Conservation (phyloP, 1,284 basidiomycete species). For the Sphagnurus paluster region DNA sequence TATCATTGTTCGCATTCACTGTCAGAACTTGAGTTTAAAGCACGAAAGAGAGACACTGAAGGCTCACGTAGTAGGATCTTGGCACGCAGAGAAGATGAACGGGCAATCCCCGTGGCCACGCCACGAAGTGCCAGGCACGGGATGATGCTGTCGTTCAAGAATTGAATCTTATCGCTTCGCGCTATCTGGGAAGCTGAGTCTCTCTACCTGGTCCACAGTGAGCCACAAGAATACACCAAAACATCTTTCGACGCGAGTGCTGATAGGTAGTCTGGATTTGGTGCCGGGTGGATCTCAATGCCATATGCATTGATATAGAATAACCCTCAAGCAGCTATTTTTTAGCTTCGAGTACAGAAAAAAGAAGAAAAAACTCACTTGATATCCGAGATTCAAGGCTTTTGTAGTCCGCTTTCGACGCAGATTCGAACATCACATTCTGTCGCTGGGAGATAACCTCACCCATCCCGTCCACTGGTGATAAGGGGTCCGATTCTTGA, state of each 20-base stretch:
- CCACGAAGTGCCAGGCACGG: slow-evolving; percentile 89
- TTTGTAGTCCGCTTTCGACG: slow-evolving; percentile 53
- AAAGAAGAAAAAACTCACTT: slow-evolving; percentile 44
- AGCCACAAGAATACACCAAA: slow-evolving; percentile 90
- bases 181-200: not conserved
- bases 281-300: slow-evolving; percentile 85
- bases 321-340: slow-evolving; percentile 50
- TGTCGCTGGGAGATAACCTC: slow-evolving; percentile 44
- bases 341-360: not conserved
- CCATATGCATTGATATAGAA: slow-evolving; percentile 96
- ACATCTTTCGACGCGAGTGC: slow-evolving; percentile 66
- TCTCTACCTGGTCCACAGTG: slow-evolving; percentile 86
- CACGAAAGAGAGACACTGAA: slow-evolving; percentile 2
- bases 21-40: slow-evolving; percentile 10
- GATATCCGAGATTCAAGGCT: slow-evolving; percentile 65
- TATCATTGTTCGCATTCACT: slow-evolving; percentile 91
- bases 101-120: slow-evolving; percentile 79
- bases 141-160: slow-evolving; percentile 65
- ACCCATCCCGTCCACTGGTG: slow-evolving; percentile 53
- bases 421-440: slow-evolving; percentile 72
- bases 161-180: slow-evolving; percentile 5
- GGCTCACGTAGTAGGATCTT: slow-evolving; percentile 83
- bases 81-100: slow-evolving; percentile 68
- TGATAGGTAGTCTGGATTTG: slow-evolving; percentile 80
- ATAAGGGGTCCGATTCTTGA: slow-evolving; percentile 30